Conservation (phyloP, 83 land plant species). For the Picea abies region DNA sequence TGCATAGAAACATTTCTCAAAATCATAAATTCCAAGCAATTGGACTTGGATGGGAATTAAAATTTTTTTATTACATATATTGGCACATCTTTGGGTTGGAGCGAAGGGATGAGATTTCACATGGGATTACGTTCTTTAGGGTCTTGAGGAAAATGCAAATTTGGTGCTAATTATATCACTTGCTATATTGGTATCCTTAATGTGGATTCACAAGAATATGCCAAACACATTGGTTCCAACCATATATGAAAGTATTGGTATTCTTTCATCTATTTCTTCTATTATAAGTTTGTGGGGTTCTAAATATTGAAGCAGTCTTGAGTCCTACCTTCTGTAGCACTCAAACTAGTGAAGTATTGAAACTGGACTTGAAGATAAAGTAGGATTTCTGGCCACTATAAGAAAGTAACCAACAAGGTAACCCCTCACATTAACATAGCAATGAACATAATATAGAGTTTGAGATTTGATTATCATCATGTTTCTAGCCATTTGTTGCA, state of each 20-base stretch:
- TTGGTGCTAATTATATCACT: slow-evolving; percentile 49
- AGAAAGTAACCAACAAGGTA: too few species aligned
- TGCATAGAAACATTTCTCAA: slow-evolving; percentile 94
- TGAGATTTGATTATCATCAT: too few species aligned
- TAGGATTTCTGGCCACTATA: too few species aligned
- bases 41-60: slow-evolving; percentile 99
- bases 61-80: slow-evolving; percentile 83
- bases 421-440: too few species aligned
- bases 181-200: slow-evolving; percentile 90
- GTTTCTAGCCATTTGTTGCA: too few species aligned
- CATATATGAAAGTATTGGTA: slow-evolving; percentile 82
- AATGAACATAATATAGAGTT: too few species aligned
- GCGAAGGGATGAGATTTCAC: slow-evolving; percentile 96
- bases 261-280: slow-evolving; percentile 89
- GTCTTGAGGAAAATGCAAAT: slow-evolving; percentile 96
- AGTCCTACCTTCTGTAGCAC: too few species aligned
- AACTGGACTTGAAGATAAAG: too few species aligned
- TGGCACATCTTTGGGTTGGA: slow-evolving; percentile 97
- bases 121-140: slow-evolving; percentile 91
- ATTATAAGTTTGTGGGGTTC: slow-evolving; percentile 63
- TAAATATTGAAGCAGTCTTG: too few species aligned
- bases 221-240: slow-evolving; percentile 86
- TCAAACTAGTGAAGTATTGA: too few species aligned
- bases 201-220: slow-evolving; percentile 97
- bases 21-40: slow-evolving; percentile 97